Evolutionary conservation across 192 early-diverging fungal genomes (phyloP).

Genomic region (Kappamyces sp.): DNA sequence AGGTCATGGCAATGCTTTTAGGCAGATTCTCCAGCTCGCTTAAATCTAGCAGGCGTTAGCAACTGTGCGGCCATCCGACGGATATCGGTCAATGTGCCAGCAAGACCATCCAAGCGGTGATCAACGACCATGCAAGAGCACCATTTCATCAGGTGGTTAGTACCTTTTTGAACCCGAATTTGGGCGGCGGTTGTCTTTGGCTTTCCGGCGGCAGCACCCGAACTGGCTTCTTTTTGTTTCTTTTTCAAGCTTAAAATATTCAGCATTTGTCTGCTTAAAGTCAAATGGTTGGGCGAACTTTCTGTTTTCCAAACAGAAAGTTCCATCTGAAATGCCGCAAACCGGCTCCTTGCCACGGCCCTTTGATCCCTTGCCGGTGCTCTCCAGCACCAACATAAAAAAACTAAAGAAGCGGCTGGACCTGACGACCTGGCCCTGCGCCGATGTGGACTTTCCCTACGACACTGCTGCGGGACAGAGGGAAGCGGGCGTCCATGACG

Average conservation of each 20-base stretch:
- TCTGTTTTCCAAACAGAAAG: too few species aligned
- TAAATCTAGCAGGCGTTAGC: conserved; percentile 56
- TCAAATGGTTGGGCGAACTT: too few species aligned
- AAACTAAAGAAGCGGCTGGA: too few species aligned
- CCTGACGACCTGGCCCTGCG: too few species aligned
- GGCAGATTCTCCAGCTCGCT: conserved; percentile 70
- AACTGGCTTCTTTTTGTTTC: conserved; percentile 57
- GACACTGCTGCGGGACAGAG: too few species aligned
- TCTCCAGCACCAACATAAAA: too few species aligned
- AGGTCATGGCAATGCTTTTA: conserved; percentile 64
- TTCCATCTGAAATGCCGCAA: too few species aligned
- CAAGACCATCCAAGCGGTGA: neutral
- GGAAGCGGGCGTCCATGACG: too few species aligned
- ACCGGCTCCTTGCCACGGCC: too few species aligned
- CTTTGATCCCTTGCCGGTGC: too few species aligned
- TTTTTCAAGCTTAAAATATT: conserved; percentile 89
- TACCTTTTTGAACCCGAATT: conserved; percentile 91
- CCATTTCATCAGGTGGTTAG: conserved; percentile 9
- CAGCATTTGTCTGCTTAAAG: conserved; percentile 46
- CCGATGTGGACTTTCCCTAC: too few species aligned
- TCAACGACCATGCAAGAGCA: conserved; percentile 12
- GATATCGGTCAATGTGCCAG: neutral
- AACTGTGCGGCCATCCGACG: neutral
- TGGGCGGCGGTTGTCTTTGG: conserved; percentile 78
- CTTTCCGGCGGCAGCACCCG: conserved; percentile 49